Evolutionary conservation across 495 filamentous ascomycete genomes (phyloP), one percentile per base, ranked within the genome.

Genomic region (Staphylotrichum tortipilum): DNA sequence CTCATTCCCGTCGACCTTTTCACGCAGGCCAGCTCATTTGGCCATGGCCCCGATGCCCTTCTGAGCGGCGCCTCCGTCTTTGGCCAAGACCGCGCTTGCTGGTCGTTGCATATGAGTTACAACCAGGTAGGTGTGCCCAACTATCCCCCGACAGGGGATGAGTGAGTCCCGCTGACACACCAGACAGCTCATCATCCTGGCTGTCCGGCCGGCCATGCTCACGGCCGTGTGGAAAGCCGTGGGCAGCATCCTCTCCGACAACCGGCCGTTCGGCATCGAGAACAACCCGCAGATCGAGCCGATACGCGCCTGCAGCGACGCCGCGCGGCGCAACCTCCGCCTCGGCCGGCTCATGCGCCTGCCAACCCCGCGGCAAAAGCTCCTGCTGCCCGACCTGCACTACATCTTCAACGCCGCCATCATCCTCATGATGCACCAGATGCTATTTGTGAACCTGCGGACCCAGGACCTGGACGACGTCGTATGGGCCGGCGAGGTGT

Each of bases 401-500:
- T 59, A 67, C 44, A 51, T 70, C 30, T 74, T 73, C 63, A 73
- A 68, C 56, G 70, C 70, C 7, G 69, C 67, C 43, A 54, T 71
- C 36, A 57, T 70, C 33, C 61, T 74, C 14, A 52, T 64, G 30
- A 62, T 74, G 54, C 55, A 66, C 31, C 60, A 65, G 38, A 61
- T 70, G 22, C 36, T 64, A 9, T 63, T 58, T 36, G 42, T 58
- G 15, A 62, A 63, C 35, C 39, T 61, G 33, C 48, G 53, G n/a
- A 52, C 59, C 5, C 47, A 42, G 5, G 59, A 65, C 26, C 31
- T 39, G n/a, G 50, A 45, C 23, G 53, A 55, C 18, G 54, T 69
- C 31, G 52, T 41, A 7, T 64, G 61, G 46, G 63, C 67, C 19
- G 54, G 53, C 21, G 38, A 56, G 14, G 49, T 64, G 9, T 67